A percentile compares a stretch with the other conserved stretches of the same genome.
These are phyloP conservation scores for Cupressus sempervirens DNA, from an alignment of 75 land plant genomes.

Conservation along the genomic window DNA sequence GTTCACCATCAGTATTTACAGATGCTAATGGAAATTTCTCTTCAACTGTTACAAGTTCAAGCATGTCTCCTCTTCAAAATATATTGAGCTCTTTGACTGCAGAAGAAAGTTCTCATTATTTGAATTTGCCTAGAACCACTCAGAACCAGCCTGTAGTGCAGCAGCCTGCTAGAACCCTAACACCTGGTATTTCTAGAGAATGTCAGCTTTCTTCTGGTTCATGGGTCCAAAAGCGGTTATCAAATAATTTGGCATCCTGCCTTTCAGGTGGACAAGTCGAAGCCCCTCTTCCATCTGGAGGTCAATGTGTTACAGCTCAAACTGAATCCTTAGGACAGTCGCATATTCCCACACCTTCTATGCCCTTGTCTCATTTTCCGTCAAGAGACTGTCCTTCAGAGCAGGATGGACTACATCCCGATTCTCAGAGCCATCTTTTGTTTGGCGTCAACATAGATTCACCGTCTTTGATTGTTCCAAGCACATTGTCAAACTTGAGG, in stretches of 20 bases:
- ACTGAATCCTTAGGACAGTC: slow-evolving; percentile 30
- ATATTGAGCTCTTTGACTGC: slow-evolving; percentile 41
- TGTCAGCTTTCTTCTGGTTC: slow-evolving; percentile 19
- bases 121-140: slow-evolving; percentile 31
- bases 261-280: slow-evolving; percentile 27
- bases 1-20: slow-evolving; percentile 36
- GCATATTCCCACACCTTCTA: slow-evolving; percentile 20
- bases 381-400: slow-evolving; percentile 49
- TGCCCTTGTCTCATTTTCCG: slow-evolving; percentile 43
- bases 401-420: slow-evolving; percentile 39
- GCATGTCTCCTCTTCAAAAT: slow-evolving; percentile 38
- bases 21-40: slow-evolving; percentile 33
- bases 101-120: slow-evolving; percentile 44
- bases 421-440: slow-evolving; percentile 36
- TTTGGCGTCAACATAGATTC: slow-evolving; percentile 66
- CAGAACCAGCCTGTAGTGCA: slow-evolving; percentile 13
- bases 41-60: slow-evolving; percentile 18
- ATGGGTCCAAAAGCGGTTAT: slow-evolving; percentile 47
- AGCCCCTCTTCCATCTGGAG: slow-evolving; percentile 30
- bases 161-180: slow-evolving; percentile 1
- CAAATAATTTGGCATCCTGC: slow-evolving; percentile 9
- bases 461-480: slow-evolving; percentile 38
- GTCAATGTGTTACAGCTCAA: slow-evolving; percentile 25
- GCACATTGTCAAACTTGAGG: slow-evolving; percentile 33
- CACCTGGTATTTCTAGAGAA: slow-evolving; percentile 2